Percentiles rank a stretch among this genome's conserved stretches.
Conservation (phyloP, 2,329 filamentous ascomycete genomes). For the Fusarium brachygibbosum region DNA sequence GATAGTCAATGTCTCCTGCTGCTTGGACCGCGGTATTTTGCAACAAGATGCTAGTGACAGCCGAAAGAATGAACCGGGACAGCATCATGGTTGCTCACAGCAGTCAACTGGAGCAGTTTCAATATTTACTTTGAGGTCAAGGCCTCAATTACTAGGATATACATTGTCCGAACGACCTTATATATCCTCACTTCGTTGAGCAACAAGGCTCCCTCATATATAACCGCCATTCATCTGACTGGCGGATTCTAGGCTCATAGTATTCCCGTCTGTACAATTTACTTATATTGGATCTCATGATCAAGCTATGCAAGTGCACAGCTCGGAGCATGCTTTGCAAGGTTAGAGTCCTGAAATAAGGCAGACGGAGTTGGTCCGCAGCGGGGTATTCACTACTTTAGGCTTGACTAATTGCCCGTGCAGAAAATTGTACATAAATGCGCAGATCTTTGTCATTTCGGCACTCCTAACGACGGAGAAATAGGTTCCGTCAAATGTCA, state of each 20-base stretch:
- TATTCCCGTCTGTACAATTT: background rate
- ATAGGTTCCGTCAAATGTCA: background rate
- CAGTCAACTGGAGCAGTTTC: background rate
- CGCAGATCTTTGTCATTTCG: background rate
- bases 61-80: slow-evolving; percentile 1
- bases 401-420: background rate
- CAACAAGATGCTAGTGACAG: slow-evolving; percentile 5
- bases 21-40: slow-evolving; percentile 7
- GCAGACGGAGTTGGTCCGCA: slow-evolving; percentile 13
- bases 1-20: slow-evolving; percentile 24
- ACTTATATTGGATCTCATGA: background rate
- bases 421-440: background rate
- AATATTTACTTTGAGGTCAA: background rate
- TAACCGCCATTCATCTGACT: background rate
- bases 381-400: slow-evolving; percentile 17
- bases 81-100: background rate
- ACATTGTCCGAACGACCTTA: background rate
- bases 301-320: background rate
- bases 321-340: background rate
- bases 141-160: background rate
- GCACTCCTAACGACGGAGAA: background rate
- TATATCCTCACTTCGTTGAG: background rate
- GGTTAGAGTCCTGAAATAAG: slow-evolving; percentile 3
- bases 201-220: background rate
- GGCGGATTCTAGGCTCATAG: background rate